Evolutionary conservation across 2,329 filamentous ascomycete species (phyloP).

Genomic region (Trichoderma sp.): DNA sequence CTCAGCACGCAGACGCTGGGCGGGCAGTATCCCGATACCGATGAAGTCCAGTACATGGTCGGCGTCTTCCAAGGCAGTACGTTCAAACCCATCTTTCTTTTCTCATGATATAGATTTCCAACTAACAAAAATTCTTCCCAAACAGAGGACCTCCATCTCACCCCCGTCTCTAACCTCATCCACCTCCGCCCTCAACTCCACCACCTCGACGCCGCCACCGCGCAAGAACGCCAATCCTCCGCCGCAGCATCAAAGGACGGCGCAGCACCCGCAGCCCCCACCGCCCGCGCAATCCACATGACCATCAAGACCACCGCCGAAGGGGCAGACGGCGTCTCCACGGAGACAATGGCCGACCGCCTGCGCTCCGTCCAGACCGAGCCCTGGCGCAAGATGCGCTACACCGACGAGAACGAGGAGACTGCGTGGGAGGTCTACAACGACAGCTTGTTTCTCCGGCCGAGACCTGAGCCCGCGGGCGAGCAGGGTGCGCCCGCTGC

Average conservation of each 20-base stretch:
- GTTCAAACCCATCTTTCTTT: slow-evolving; percentile 31
- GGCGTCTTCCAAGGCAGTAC: slow-evolving; percentile 83
- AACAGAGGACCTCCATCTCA: slow-evolving; percentile 82
- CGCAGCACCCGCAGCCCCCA: slow-evolving; percentile 38
- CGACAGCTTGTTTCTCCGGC: slow-evolving; percentile 58
- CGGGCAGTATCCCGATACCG: slow-evolving; percentile 69
- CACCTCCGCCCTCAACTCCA: slow-evolving; percentile 90
- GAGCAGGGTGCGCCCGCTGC: slow-evolving; percentile 20
- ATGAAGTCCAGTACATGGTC: slow-evolving; percentile 82
- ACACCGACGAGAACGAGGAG: slow-evolving; percentile 76
- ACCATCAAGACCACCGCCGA: slow-evolving; percentile 76
- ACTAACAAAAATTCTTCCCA: slow-evolving; percentile 22
- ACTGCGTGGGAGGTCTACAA: slow-evolving; percentile 75
- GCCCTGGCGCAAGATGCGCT: slow-evolving; percentile 74
- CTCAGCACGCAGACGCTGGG: slow-evolving; percentile 80
- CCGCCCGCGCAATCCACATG: slow-evolving; percentile 79
- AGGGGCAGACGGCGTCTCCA: slow-evolving; percentile 62
- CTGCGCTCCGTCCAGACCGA: slow-evolving; percentile 79
- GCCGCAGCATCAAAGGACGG: slow-evolving; percentile 37
- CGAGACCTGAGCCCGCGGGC: slow-evolving; percentile 22
- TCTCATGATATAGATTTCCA: slow-evolving; percentile 6
- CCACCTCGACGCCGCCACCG: slow-evolving; percentile 81
- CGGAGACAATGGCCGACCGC: slow-evolving; percentile 71
- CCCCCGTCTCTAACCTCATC: slow-evolving; percentile 76
- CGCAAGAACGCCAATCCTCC: slow-evolving; percentile 58